Conservation (phyloP, 2,329 filamentous ascomycete genomes). For the Plenodomus tracheiphilus region DNA sequence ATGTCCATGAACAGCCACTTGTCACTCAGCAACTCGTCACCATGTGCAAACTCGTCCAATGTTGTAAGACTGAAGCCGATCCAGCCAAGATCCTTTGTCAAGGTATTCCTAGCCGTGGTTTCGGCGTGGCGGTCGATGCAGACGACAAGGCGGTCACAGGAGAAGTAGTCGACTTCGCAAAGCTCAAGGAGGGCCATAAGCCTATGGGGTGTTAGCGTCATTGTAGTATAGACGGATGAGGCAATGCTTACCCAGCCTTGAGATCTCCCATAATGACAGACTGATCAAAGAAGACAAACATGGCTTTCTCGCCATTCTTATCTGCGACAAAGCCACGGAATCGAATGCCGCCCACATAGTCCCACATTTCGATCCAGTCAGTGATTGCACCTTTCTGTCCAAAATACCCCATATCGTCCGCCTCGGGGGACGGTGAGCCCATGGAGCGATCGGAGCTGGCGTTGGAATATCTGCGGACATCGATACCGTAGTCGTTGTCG, state of each 20-base stretch:
- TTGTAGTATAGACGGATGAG: constrained; percentile 1
- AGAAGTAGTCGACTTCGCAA: constrained; percentile 70
- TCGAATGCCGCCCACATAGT: constrained; percentile 80
- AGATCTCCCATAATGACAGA: constrained; percentile 73
- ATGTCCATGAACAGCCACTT: constrained; percentile 87
- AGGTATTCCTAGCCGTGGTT: constrained; percentile 63
- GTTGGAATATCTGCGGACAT: constrained; percentile 21
- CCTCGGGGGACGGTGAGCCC: constrained; percentile 41
- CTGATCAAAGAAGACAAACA: constrained; percentile 88
- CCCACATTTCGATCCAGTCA: constrained; percentile 78
- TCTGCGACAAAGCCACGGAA: constrained; percentile 85
- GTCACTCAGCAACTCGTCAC: constrained; percentile 65
- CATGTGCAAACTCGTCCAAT: constrained; percentile 72
- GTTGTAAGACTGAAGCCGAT: constrained; percentile 86
- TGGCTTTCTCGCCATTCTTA: constrained; percentile 68
- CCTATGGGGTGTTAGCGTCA: constrained; percentile 22
- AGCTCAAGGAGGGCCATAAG: constrained; percentile 89
- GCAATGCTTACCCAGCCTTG: constrained; percentile 77
- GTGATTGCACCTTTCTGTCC: constrained; percentile 47
- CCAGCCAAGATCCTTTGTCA: constrained; percentile 87
- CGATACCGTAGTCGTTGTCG: constrained; percentile 36
- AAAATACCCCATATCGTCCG: constrained; percentile 7
- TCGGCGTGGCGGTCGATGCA: constrained; percentile 75
- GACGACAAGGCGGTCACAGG: constrained; percentile 76
- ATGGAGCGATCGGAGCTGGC: constrained; percentile 23